Base-by-base conservation (phyloP, 1,139 yeast species). In the Suhomyces anneliseae region DNA sequence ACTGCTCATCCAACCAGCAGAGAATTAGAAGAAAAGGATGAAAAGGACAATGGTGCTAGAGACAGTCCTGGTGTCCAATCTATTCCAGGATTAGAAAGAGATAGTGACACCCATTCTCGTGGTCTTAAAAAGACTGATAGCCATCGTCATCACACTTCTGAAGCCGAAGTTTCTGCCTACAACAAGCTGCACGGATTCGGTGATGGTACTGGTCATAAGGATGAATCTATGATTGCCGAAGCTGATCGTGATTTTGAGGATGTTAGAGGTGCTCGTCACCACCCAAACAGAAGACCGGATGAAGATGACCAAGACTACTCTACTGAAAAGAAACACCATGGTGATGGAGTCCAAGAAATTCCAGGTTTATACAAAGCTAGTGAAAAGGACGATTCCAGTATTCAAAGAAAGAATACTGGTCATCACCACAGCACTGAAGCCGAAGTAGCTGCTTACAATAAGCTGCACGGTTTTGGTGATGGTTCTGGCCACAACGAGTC, bases 151-250 rank as follows among this genome's bases (percentile, higher is more conserved):
- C 49, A 45, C 42, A 40, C 36, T 11, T 42, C 51, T 14, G 71
- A 65, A 44, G 59, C 54, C 3, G 66, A 60, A 9, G 62, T 65
- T 34, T 62, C 56, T 24, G 58, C 58, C 6, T 57, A 65, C 55
- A 68, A 68, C 58, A 65, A 59, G 53, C 55, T 65, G 53, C 67
- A 59, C 42, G 71, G 70, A 3, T 49, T 55, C 47, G 31, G 43
- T 9, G 14, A 29, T 9, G 27, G 41, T 12, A 35, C 36, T 34
- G 47, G 47, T 6, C 32, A 29, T 29, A 9, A 11, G 4, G 4
- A 29, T 9, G 61, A 60, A 19, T 58, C 65, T 4, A 56, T 66
- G 48, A 56, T 64, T 38, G 55, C 50, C 33, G 57, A 59, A 8
- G 68, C 68, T 7, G 66, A 53, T 34, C 54, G 54, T 12, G 48